Base-by-base conservation (phyloP, 176 grass and related monocot species). In the Eleusine indica region DNA sequence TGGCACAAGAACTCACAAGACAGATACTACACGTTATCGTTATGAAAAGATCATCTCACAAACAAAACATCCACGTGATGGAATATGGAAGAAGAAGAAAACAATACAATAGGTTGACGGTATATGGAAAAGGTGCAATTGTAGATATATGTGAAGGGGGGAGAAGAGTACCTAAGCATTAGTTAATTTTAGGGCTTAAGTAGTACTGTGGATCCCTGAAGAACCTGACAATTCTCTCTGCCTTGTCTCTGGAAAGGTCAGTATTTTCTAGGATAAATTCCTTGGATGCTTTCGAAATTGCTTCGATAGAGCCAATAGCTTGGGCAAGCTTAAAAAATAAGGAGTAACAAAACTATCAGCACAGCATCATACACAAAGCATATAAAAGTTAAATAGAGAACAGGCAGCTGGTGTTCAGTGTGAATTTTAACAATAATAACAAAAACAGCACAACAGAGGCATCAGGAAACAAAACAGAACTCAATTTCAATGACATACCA, bases 201-300 rank as follows among this genome's bases (percentile, higher is more conserved):
- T 93, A 91, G 83, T 91, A 93, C 56, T 88, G 87, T 41, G 92
- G 90, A 84, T 98, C 96, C 78, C 88, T 91, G 89, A 98, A 98
- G 88, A 95, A 95, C 66, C 82, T 90, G 73, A 85, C 80, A 82
- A 95, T 41, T 77, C 66, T 95, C 73, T 95, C 82, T 9, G 92
- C 89, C 89, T 95, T 95, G 68, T 95, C 92, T 17, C 57, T 86
- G 16, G 96, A 98, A 86, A 98, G 92, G 66, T 98, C 96, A 28
- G 96, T 98, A 70, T 79, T 95, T 82, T 97, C 89, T 80, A 97
- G 74, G 81, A 97, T 97, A 71, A 80, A 83, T 77, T 42, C 78
- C 70, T 74, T 89, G 35, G 94, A 89, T 87, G 86, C 86, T 87
- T 91, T 93, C 18, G 94, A 83, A 83, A 93, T 93, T 81, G 88